phyloP scores from a whole-genome alignment of 768 basidiomycete genomes.

The Glaciozyma martinii region DNA sequence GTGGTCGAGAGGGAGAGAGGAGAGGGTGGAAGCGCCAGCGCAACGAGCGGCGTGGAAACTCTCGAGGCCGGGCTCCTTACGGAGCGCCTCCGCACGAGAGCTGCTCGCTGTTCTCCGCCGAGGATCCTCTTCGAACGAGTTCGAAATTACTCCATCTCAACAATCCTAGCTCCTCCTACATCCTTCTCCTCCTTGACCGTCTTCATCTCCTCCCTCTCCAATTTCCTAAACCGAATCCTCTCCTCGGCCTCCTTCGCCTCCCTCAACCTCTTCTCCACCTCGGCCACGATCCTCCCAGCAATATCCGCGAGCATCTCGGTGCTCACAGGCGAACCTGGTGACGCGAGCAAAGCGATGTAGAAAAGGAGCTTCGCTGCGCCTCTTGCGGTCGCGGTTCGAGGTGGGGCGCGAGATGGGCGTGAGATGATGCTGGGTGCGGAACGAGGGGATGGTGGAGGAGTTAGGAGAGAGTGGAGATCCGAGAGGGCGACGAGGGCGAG shows the following conservation, averaged over 20 bases:
- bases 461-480: not conserved
- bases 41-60: no score
- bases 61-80: no score
- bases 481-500: not conserved
- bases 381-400: not conserved
- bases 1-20: no score
- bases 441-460: not conserved
- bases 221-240: no score
- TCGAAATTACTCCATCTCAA: no score
- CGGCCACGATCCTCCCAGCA: not conserved
- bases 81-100: no score
- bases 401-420: not conserved
- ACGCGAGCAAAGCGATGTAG: constrained; percentile 6
- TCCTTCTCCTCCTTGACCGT: no score
- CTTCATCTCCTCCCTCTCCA: no score
- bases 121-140: no score
- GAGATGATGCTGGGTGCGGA: not conserved
- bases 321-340: not conserved
- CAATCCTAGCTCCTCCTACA: no score
- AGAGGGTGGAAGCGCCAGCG: no score
- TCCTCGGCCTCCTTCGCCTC: not conserved
- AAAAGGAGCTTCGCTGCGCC: constrained; percentile 18
- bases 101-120: no score
- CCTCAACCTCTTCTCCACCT: not conserved
- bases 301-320: not conserved